Evolutionary conservation across 1,284 basidiomycete genomes (phyloP), one percentile per base, ranked within the genome.

Genomic region (Tilletia walkeri): DNA sequence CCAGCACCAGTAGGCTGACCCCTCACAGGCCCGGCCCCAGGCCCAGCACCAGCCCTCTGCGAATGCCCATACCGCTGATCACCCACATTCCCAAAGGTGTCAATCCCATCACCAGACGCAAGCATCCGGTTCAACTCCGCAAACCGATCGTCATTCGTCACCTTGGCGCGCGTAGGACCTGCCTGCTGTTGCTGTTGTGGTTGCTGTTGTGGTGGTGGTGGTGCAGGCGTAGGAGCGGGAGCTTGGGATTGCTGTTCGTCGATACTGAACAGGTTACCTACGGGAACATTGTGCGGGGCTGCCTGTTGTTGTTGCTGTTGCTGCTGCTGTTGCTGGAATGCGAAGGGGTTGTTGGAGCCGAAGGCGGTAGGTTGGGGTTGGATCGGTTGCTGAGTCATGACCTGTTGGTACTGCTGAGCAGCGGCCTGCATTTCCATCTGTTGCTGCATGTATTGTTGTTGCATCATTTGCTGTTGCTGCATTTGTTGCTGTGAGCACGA

Each of bases 261-360:
- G 68, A 67, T 45, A 54, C 66, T 77, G 66, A 78, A 78, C 36
- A 80, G 67, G 59, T 80, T 78, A 45, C 77, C 79, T 0, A 78
- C 76, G 9, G 79, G 79, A 18, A 80, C 79, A 18, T 78, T 74
- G 68, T 72, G 76, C 66, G 73, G 75, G 53, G 47, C n/a, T 30
- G 24, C 24, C 24, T 30, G 24, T 30, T 30, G 41, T 45, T 45
- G 76, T 67, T 78, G 77, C 48, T 70, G 73, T 36, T 66, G 56
- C 47, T 67, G 67, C 36, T 72, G 67, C 12, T 45, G 67, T 50
- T 73, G 72, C 34, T 66, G 47, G 79, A 75, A 70, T 0, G 91
- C 91, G 80, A 96, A 97, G 0, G 95, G 95, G 84, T 98, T 98
- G 87, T 98, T 98, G 56, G 93, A 92, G 16, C 94, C 93, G 76